Base-by-base conservation (phyloP, 2,329 filamentous ascomycete genomes). In the Botrytis cinerea region DNA sequence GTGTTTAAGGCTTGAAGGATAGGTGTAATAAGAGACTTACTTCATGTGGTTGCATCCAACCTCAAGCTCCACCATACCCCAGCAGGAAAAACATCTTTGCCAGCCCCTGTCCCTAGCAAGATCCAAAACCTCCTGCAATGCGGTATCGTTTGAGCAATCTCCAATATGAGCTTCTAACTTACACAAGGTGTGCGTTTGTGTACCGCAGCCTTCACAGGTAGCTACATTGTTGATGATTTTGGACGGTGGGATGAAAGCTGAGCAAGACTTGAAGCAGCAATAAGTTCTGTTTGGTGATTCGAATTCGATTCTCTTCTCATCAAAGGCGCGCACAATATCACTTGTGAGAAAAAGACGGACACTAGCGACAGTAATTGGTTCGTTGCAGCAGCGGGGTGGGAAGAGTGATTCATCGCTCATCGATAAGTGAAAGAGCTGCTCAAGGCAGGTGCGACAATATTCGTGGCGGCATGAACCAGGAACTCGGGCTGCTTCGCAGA, bases 11-110 rank as follows among this genome's bases (percentile, higher is more conserved):
- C 5, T 66, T 18, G 2, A 38, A 6, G n/a, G 63, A 38, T 10
- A 4, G 6, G 3, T 54, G 2, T 8, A 16, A 2, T 7, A 8
- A 48, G 1, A 22, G 2, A 85, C 86, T 78, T 76, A 90, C 88
- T 75, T 87, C 5, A 90, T 90, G 70, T 90, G 88, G 69, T 86
- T 82, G 74, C 88, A 90, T 1, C 88, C 88, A 0, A 51, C n/a
- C 0, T 78, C 45, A 0, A 88, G 79, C 79, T 89, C 87, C 0
- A 90, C 82, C 20, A 90, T 48, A 0, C 81, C 74, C 2, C 75
- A 76, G 75, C 88, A 90, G 0, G 75, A 73, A 6, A 77, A 78
- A 73, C 88, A 90, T 2, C 84, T 81, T 78, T 87, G 84, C 88
- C 88, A 90, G 1, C 83, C 82, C 6, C 86, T 79, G 5, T 81